Evolutionary conservation across 2,329 filamentous ascomycete species (phyloP), one percentile per base, ranked within the genome.

Genomic region (Ceratocystis destructans): DNA sequence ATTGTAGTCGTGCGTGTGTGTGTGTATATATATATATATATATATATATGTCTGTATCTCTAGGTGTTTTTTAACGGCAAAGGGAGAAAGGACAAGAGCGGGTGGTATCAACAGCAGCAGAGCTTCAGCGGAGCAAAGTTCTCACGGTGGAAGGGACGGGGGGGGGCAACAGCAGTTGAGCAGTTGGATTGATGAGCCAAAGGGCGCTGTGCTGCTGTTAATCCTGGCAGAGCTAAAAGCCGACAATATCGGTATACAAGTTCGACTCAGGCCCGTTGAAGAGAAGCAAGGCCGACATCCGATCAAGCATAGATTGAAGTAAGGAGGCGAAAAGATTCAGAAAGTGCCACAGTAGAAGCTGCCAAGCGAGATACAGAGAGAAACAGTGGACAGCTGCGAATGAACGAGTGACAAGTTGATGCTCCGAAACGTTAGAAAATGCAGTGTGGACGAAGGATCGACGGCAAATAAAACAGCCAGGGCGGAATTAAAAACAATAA

Each of bases 361-460:
- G 53, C 25, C 22, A 25, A 22, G 10, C n/a, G 48, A 53, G 46
- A n/a, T n/a, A 53, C 12, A 53, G 48, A 12, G 20, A 25, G 48
- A 53, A n/a, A 53, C 22, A 53, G 10, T 53, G 20, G 20, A 53
- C 48, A 5, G 48, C 15, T 25, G 22, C 55, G 31, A 59, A 37
- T 37, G 31, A 59, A 59, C 15, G 31, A n/a, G 55, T 37, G 28
- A 37, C 31, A 20, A 37, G 28, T 37, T 59, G 55, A 31, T 31
- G 55, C 55, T 59, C 15, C 28, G 55, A 59, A 59, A 59, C 55
- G 55, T 41, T 10, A 59, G 28, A 31, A 59, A 59, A 59, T 37
- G 55, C 55, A 33, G 55, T 59, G 53, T 57, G 55, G 12, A 37
- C 17, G 55, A 59, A 59, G 28, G 55, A 59, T 59, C 55, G 55